Base-by-base conservation (phyloP, 768 basidiomycete genomes). In the Heimioporus sp. region DNA sequence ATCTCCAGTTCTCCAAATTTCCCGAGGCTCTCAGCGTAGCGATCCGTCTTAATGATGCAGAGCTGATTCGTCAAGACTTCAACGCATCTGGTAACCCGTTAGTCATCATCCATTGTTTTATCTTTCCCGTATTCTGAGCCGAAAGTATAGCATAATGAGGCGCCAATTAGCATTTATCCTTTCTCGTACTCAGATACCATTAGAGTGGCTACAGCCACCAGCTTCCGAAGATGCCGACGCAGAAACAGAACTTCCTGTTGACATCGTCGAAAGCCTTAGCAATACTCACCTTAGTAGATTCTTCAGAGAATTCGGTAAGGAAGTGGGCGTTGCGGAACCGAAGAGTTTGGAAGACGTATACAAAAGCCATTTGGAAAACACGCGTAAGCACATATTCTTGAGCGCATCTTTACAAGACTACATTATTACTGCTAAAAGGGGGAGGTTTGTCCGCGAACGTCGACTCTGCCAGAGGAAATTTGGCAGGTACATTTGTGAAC, bases 401-500 rank as follows among this genome's bases (percentile, higher is more conserved):
- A 24, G 31, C 20, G 16, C 1, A 13, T 17, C 12, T 21, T 39
- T 21, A 30, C 38, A 5, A 44, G 39, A 43, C 53, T 13, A 37
- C 45, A 36, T 42, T 7, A 17, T 9, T 49, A 31, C 10, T 39
- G 28, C 20, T 34, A 11, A 53, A 48, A 89, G 87, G 86, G 56
- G 75, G 85, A 30, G 79, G 82, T 21, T 74, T 86, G 12, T 80
- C 85, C 3, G 78, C 87, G 0, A 90, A 85, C 53, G 85, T 97
- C 43, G 95, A 98, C 63, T 97, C 95, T 7, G 96, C 97, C 20
- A 81, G 90, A 52, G 93, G 87, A 40, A 98, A 98, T 70, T 73
- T 98, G 52, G 96, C 97, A 0, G 91, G 93, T 4, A 97, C 96
- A 1, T 98, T 98, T 57, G 97, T 99, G 56, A 98, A 99, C 64